Conservation (phyloP, 192 early-diverging fungal species). For the Powellomyces hirtus region DNA sequence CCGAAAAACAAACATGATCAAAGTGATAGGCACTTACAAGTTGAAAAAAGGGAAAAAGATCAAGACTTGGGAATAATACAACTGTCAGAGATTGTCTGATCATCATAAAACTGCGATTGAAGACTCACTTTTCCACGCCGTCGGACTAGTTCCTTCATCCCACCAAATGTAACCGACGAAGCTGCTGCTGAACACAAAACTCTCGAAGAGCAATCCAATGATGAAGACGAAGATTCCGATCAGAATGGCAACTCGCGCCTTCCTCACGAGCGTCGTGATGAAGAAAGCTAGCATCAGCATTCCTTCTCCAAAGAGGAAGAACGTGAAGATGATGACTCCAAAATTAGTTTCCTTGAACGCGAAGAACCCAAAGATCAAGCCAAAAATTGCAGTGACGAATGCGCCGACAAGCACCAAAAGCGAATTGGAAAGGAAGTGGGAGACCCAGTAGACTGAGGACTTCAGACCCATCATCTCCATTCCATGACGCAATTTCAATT, state of each 20-base stretch:
- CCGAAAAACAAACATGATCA: not conserved
- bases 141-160: slow-evolving; percentile 28
- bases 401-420: slow-evolving; percentile 56
- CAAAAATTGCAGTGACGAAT: slow-evolving; percentile 57
- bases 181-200: slow-evolving; percentile 47
- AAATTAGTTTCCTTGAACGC: slow-evolving; percentile 67
- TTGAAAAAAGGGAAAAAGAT: slow-evolving; percentile 40
- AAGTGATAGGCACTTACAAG: slow-evolving; percentile 25
- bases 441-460: slow-evolving; percentile 63
- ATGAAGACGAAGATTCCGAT: slow-evolving; percentile 79
- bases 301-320: slow-evolving; percentile 72
- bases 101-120: not conserved
- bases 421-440: slow-evolving; percentile 58
- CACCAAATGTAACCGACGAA: slow-evolving; percentile 58
- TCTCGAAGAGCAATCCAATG: slow-evolving; percentile 72
- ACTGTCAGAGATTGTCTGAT: not conserved
- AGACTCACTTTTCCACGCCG: slow-evolving; percentile 26
- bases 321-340: slow-evolving; percentile 54
- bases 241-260: slow-evolving; percentile 60
- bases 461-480: slow-evolving; percentile 83
- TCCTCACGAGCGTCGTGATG: slow-evolving; percentile 66
- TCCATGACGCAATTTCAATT: slow-evolving; percentile 63
- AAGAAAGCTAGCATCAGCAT: slow-evolving; percentile 71
- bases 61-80: slow-evolving; percentile 16
- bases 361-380: slow-evolving; percentile 58